Base-by-base conservation (phyloP, 306 rosid genomes). In the Trifolium subterraneum region DNA sequence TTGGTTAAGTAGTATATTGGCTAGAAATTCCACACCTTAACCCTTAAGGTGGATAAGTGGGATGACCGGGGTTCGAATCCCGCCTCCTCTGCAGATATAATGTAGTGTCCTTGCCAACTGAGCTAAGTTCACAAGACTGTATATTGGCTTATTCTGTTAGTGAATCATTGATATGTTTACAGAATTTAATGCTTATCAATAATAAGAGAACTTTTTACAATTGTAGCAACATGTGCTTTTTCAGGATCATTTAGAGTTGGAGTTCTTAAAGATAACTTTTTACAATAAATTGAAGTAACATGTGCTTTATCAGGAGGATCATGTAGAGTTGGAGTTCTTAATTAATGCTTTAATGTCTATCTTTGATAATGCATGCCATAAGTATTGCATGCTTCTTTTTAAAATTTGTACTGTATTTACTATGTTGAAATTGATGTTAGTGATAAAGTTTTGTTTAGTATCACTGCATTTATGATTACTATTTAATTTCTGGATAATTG, bases 401-500 rank as follows among this genome's bases (percentile, higher is more conserved):
- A 5, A n/a, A 64, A 51, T 19, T 50, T 10, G 23, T 15, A 22
- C 33, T 10, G 23, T 15, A 22, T 50, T 47, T 7, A 35, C 35
- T 44, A 23, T 35, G 22, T 74, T 62, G 51, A 47, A 74, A 33
- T 75, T 54, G 45, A 45, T 6, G 9, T 50, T 35, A 2, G n/a
- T 10, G 23, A 18, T 65, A 5, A 50, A 65, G 11, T 73, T 15
- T 45, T 18, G 56, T 16, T 44, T 35, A 25, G 56, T 6, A 39
- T 58, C 8, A 11, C 56, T 29, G 14, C 62, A 31, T 64, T 35
- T 64, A 50, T 64, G 41, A 41, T 63, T 62, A 31, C 18, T 33
- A 33, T 31, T 73, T 5, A 47, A 45, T 41, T 74, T 74, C 41
- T 74, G 78, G 63, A 48, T 15, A 1, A 47, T 74, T 73, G 70